Percentiles rank a stretch among this genome's conserved stretches.
Conservation (phyloP, 257 asterid species). For the Solanum sitiens region DNA sequence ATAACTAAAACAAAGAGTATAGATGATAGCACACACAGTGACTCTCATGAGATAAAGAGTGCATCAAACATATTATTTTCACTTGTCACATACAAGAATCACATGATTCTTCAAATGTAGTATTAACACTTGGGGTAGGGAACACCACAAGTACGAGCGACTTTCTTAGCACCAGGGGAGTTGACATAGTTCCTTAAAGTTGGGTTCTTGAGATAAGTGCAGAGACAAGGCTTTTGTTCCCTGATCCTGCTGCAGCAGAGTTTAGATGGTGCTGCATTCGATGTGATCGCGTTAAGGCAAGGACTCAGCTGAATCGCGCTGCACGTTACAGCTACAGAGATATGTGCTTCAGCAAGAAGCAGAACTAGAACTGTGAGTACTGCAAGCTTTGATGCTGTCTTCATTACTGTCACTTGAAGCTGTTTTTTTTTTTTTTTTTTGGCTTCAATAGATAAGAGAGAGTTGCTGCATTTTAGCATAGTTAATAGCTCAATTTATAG, state of each 20-base stretch:
- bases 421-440: background rate
- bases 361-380: slow-evolving; percentile 6
- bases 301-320: slow-evolving; percentile 8
- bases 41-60: background rate
- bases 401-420: slow-evolving; percentile 12
- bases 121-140: slow-evolving; percentile 19
- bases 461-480: background rate
- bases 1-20: background rate
- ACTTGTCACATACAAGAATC: background rate
- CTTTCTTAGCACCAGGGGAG: slow-evolving; percentile 11
- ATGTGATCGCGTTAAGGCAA: slow-evolving; percentile 10
- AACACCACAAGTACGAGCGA: slow-evolving; percentile 14
- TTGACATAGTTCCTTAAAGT: background rate
- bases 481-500: background rate
- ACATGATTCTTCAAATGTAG: background rate
- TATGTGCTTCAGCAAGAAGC: slow-evolving; percentile 10
- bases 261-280: background rate
- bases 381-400: slow-evolving; percentile 7
- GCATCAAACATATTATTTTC: background rate
- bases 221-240: slow-evolving; percentile 20
- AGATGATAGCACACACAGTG: background rate
- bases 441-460: background rate
- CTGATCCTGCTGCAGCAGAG: slow-evolving; percentile 22
- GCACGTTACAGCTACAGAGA: slow-evolving; percentile 16
- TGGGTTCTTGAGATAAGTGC: slow-evolving; percentile 21